Evolutionary conservation across 2,329 filamentous ascomycete genomes (phyloP), one percentile per base, ranked within the genome.

Genomic region (Exophiala phaeomuriformis): DNA sequence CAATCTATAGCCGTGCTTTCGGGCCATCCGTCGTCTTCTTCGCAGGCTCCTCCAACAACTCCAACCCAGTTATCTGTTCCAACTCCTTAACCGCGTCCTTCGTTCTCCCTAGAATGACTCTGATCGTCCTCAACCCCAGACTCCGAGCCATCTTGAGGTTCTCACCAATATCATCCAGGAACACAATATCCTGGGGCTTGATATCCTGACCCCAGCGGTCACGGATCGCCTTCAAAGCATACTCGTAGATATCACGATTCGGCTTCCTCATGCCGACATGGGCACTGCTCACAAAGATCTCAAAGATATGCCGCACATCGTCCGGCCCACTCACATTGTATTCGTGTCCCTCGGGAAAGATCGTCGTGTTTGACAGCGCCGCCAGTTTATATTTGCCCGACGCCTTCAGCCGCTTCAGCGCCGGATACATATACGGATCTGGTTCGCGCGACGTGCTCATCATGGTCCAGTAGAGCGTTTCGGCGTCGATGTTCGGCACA

Each of bases 131-230:
- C 68, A 97, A 84, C 0, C 91, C 91, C 27, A 83, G 73, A 46
- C 77, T 77, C 69, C 77, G 86, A 1, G 83, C 93, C 42, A 79
- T 84, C 74, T 90, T 93, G 53, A 97, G 69, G 67, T 98, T 98
- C 70, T 90, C 84, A 1, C 93, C 93, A 67, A 98, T 95, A 64
- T 96, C 90, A 67, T 96, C 93, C 47, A 96, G 71, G 67, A 98
- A 98, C 3, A 95, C 71, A 42, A 96, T 75, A 51, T 96, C 88
- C 0, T 73, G 72, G 0, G 85, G 72, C 52, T 72, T 68, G 5
- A 94, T 74, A 0, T 77, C 73, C 4, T 72, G 69, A 10, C 68
- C 69, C 3, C 75, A 76, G 35, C 81, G 81, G 56, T 79, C 76
- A 63, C 87, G 76, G 60, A 93, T 75, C 61, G 81, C 77, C 51